Evolutionary conservation across 2,329 filamentous ascomycete genomes (phyloP).

Genomic region (Colletotrichum tropicicola): DNA sequence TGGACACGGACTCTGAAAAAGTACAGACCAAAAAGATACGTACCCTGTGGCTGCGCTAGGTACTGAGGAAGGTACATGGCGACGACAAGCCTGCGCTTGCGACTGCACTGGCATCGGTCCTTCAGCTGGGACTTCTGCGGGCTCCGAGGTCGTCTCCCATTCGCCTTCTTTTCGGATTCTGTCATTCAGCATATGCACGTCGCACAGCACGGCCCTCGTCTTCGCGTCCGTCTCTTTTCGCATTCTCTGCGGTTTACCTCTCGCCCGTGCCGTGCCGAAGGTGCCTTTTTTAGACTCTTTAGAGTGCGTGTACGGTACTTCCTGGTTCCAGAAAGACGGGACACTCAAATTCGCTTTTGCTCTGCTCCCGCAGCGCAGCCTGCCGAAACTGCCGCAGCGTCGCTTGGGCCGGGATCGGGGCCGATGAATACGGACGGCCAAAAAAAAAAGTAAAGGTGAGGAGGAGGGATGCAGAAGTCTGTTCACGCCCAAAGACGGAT

Average conservation of each 20-base stretch:
- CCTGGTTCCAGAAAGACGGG: slow-evolving; percentile 7
- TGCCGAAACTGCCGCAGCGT: slow-evolving; percentile 10
- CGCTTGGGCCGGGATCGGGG: slow-evolving; percentile 1
- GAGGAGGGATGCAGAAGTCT: no score
- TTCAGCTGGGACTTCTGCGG: slow-evolving; percentile 29
- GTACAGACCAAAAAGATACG: slow-evolving; percentile 6
- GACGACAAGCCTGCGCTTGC: slow-evolving; percentile 7
- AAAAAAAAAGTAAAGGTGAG: no score
- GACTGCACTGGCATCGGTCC: not conserved
- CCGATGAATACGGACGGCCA: slow-evolving; percentile 2
- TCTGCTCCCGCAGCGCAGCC: not conserved
- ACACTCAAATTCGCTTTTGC: not conserved
- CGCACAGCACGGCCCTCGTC: slow-evolving; percentile 44
- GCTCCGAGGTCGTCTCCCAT: slow-evolving; percentile 35
- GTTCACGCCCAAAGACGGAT: slow-evolving; percentile 13
- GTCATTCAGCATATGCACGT: slow-evolving; percentile 44
- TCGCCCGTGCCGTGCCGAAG: not conserved
- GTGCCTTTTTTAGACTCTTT: not conserved
- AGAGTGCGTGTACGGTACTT: slow-evolving; percentile 5
- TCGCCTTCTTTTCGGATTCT: slow-evolving; percentile 40
- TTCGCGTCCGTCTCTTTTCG: slow-evolving; percentile 13
- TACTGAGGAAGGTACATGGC: not conserved
- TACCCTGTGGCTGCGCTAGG: not conserved
- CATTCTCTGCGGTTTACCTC: not conserved
- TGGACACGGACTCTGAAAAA: slow-evolving; percentile 14